Conservation (phyloP, 2,329 filamentous ascomycete genomes). For the Davidsoniella eucalypti region DNA sequence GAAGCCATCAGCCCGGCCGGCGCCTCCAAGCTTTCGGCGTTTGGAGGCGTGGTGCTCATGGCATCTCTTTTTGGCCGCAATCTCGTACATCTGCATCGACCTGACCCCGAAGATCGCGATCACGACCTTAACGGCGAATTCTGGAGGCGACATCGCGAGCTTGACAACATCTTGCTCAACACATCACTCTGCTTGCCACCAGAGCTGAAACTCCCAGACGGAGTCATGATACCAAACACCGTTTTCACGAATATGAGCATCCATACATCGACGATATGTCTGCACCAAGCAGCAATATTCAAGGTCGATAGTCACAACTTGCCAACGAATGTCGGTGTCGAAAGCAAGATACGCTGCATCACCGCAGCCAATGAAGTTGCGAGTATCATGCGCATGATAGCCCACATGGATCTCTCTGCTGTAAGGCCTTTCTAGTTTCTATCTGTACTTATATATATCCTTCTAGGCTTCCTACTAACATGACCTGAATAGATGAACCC, state of each 20-base stretch:
- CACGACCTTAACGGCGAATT: constrained; percentile 83
- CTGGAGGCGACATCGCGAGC: constrained; percentile 79
- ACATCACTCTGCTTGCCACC: constrained; percentile 70
- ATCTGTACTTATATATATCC: no score
- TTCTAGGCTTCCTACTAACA: constrained; percentile 14
- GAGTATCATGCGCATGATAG: constrained; percentile 87
- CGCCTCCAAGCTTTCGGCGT: constrained; percentile 57
- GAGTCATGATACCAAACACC: constrained; percentile 63
- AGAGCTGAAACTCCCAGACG: constrained; percentile 61
- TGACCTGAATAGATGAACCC: constrained; percentile 59
- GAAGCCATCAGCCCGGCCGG: constrained; percentile 56
- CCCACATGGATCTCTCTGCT: constrained; percentile 67
- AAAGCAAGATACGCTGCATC: constrained; percentile 86
- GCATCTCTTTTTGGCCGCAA: constrained; percentile 86
- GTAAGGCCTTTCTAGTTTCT: constrained; percentile 35
- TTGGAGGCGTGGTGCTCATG: constrained; percentile 67
- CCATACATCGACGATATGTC: constrained; percentile 85
- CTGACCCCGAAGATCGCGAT: constrained; percentile 64
- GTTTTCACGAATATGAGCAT: constrained; percentile 95
- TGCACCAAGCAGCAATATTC: constrained; percentile 97
- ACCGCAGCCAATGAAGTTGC: constrained; percentile 88
- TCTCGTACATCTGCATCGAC: constrained; percentile 76
- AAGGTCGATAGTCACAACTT: constrained; percentile 84
- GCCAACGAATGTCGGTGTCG: constrained; percentile 58
- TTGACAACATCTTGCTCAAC: constrained; percentile 83